A percentile compares a stretch with the other conserved stretches of the same genome.
Conservation (phyloP, 495 filamentous ascomycete genomes). For the Hypoxylon rickii region DNA sequence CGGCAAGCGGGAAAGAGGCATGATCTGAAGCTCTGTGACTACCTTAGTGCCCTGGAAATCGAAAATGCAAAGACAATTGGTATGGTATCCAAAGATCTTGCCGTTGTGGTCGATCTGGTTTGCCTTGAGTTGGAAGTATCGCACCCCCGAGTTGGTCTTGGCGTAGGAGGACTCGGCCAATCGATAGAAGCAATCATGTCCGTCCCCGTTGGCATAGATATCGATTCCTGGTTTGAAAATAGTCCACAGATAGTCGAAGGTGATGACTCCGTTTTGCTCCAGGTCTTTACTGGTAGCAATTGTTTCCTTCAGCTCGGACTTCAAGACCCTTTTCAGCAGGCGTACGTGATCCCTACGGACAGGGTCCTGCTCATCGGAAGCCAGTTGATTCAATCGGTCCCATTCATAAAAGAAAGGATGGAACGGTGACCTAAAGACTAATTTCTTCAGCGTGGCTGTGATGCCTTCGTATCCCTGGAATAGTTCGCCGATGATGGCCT, state of each 20-base stretch:
- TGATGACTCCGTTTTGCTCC: slow-evolving; percentile 61
- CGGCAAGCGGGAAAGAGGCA: slow-evolving; percentile 64
- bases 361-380: slow-evolving; percentile 51
- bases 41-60: slow-evolving; percentile 60
- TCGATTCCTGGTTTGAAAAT: slow-evolving; percentile 49
- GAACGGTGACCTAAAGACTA: slow-evolving; percentile 67
- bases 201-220: slow-evolving; percentile 36
- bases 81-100: slow-evolving; percentile 56
- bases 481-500: slow-evolving; percentile 59
- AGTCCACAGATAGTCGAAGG: slow-evolving; percentile 56
- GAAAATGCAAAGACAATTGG: slow-evolving; percentile 48
- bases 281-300: slow-evolving; percentile 62
- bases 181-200: slow-evolving; percentile 41
- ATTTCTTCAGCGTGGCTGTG: slow-evolving; percentile 60
- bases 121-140: slow-evolving; percentile 49
- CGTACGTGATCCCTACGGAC: slow-evolving; percentile 60
- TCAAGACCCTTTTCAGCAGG: slow-evolving; percentile 59
- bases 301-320: slow-evolving; percentile 61
- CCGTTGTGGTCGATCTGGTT: slow-evolving; percentile 66
- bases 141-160: slow-evolving; percentile 32
- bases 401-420: slow-evolving; percentile 70
- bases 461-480: slow-evolving; percentile 68
- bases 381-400: slow-evolving; percentile 55
- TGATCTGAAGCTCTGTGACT: slow-evolving; percentile 60
- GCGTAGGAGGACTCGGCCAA: slow-evolving; percentile 38